Evolutionary conservation across 2,329 filamentous ascomycete species (phyloP).

Genomic region (Didymella sp.): DNA sequence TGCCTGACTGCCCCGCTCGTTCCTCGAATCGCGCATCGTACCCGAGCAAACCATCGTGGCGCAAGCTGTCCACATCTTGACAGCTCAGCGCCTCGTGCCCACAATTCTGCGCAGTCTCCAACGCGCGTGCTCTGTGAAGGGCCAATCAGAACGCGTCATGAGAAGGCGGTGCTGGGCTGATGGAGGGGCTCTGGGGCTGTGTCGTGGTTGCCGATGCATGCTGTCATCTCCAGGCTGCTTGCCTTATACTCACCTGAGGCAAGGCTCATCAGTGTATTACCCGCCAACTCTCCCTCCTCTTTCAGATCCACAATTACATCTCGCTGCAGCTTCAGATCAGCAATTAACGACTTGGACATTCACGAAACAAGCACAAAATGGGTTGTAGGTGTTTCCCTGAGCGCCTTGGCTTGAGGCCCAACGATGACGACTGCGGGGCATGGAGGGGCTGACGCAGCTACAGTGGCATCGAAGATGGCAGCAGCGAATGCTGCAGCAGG

Average conservation of each 20-base stretch:
- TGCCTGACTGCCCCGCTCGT: constrained; percentile 9
- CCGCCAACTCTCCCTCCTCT: constrained; percentile 7
- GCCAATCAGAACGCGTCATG: constrained; percentile 5
- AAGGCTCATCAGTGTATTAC: constrained; percentile 18
- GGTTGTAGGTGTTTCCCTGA: constrained; percentile 13
- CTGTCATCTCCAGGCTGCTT: constrained; percentile 17
- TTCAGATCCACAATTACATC: neutral
- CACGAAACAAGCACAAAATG: constrained; percentile 13
- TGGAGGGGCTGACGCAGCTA: constrained; percentile 37
- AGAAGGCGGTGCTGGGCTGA: constrained; percentile 13
- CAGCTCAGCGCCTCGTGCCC: constrained; percentile 17
- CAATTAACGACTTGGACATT: neutral
- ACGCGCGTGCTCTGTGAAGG: neutral
- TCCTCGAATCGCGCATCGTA: constrained; percentile 10
- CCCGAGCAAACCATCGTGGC: constrained; percentile 11
- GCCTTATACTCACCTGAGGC: constrained; percentile 18
- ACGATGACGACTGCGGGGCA: constrained; percentile 22
- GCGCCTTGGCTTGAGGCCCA: constrained; percentile 23
- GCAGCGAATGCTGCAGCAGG: constrained; percentile 49
- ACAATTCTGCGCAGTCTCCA: neutral
- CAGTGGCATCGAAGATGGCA: constrained; percentile 58
- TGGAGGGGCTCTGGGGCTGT: constrained; percentile 19
- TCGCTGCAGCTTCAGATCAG: constrained; percentile 1
- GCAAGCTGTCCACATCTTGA: constrained; percentile 12
- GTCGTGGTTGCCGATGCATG: constrained; percentile 16